Evolutionary conservation across 176 grass and related monocot genomes (phyloP).

Genomic region (Oryza coarctata): DNA sequence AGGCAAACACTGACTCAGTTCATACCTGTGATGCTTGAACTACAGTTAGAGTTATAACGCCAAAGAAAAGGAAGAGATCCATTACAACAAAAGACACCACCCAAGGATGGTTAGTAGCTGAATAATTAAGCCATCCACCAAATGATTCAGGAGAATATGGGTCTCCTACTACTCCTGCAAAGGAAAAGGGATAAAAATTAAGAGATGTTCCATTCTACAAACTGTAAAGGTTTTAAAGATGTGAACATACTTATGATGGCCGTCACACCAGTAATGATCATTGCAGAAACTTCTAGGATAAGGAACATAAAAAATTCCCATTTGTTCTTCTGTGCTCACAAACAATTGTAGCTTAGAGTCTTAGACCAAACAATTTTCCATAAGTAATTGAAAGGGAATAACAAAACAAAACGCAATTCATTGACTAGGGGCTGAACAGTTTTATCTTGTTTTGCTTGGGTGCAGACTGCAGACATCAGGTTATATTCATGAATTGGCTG

Average conservation of each 20-base stretch:
- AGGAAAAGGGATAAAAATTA: constrained; percentile 18
- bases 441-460: constrained; percentile 13
- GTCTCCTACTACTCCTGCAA: constrained; percentile 68
- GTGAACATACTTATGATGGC: constrained; percentile 67
- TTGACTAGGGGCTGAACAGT: constrained; percentile 20
- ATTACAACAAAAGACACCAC: constrained; percentile 82
- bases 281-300: constrained; percentile 89
- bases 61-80: constrained; percentile 86
- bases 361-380: constrained; percentile 20
- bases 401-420: background rate
- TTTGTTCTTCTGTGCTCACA: constrained; percentile 83
- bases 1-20: background rate
- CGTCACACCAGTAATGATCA: constrained; percentile 86
- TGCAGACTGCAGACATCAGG: constrained; percentile 11
- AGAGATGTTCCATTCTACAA: background rate
- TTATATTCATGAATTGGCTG: constrained; percentile 9
- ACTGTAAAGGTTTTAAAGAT: constrained; percentile 24
- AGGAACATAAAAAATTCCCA: constrained; percentile 99
- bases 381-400: constrained; percentile 8
- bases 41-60: constrained; percentile 72
- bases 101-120: constrained; percentile 73
- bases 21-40: constrained; percentile 95
- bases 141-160: constrained; percentile 75
- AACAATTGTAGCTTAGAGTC: constrained; percentile 30
- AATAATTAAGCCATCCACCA: constrained; percentile 81